A percentile compares a stretch with the other conserved stretches of the same genome.
These are phyloP conservation scores for Phaeosphaeriaceae sp. DNA, from an alignment of 2,329 filamentous ascomycete genomes.

Conservation along the genomic window DNA sequence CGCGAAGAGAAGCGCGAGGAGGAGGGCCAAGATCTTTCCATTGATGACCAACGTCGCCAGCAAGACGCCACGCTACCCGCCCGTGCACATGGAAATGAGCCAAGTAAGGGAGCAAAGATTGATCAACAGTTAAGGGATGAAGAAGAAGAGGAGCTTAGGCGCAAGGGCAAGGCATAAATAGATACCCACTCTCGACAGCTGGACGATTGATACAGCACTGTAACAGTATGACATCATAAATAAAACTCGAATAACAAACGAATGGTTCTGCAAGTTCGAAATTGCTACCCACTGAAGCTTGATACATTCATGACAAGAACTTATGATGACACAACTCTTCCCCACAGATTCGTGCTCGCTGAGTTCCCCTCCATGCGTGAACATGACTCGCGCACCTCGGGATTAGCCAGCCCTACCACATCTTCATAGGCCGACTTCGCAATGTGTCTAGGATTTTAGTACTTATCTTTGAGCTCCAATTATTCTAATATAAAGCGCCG, in stretches of 20 bases:
- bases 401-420: slow-evolving; percentile 6
- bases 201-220: too few species aligned
- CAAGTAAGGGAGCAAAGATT: slow-evolving; percentile 73
- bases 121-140: slow-evolving; percentile 72
- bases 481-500: slow-evolving; percentile 8
- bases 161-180: slow-evolving; percentile 59
- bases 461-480: slow-evolving; percentile 4
- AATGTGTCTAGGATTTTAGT: not conserved
- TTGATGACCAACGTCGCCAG: slow-evolving; percentile 53
- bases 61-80: slow-evolving; percentile 67
- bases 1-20: slow-evolving; percentile 64
- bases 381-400: slow-evolving; percentile 26
- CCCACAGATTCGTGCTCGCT: slow-evolving; percentile 14
- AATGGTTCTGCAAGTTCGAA: slow-evolving; percentile 9
- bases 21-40: slow-evolving; percentile 41
- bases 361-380: slow-evolving; percentile 13
- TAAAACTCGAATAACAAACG: slow-evolving; percentile 10
- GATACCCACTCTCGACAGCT: slow-evolving; percentile 18
- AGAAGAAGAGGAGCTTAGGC: slow-evolving; percentile 68
- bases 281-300: not conserved
- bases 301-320: not conserved
- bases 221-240: too few species aligned
- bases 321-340: slow-evolving; percentile 10
- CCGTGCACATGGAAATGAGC: slow-evolving; percentile 73
- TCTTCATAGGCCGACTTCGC: not conserved